A percentile compares a stretch with the other conserved stretches of the same genome.
Evolutionary conservation across 768 basidiomycete species (phyloP).

Genomic region (Phaeotremella skinneri): DNA sequence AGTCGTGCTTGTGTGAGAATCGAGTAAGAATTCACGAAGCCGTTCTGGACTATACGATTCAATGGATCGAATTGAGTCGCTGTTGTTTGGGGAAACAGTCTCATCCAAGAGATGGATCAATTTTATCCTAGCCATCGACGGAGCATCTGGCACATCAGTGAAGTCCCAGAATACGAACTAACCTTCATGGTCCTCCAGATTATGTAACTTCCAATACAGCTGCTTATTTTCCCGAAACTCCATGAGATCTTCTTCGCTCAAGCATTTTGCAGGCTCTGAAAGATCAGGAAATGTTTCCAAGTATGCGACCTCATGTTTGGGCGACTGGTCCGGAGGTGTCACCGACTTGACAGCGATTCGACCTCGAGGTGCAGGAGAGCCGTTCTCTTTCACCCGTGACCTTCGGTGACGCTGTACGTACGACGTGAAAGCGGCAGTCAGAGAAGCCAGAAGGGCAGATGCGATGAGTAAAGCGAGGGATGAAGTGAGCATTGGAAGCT

Average conservation of each 20-base stretch:
- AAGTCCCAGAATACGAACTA: constrained; percentile 1
- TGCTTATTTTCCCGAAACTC: constrained; percentile 24
- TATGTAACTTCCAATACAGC: constrained; percentile 42
- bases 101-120: constrained; percentile 33
- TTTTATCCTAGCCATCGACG: constrained; percentile 23
- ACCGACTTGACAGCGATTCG: background rate
- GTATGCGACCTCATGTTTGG: background rate
- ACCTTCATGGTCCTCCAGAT: constrained; percentile 44
- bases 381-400: background rate
- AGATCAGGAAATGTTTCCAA: background rate
- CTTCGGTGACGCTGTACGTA: background rate
- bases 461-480: too few species aligned
- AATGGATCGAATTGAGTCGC: constrained; percentile 30
- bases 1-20: constrained; percentile 23
- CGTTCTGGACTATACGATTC: constrained; percentile 16
- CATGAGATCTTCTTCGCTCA: constrained; percentile 1
- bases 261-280: background rate
- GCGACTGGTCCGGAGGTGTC: background rate
- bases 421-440: background rate
- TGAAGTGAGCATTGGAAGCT: too few species aligned
- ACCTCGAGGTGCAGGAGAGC: background rate
- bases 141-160: constrained; percentile 22
- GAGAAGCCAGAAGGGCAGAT: too few species aligned
- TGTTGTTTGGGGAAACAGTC: constrained; percentile 18
- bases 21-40: constrained; percentile 18